These are phyloP conservation scores for Monilinia laxa DNA, from an alignment of 2,329 filamentous ascomycete genomes.

Conservation along the genomic window DNA sequence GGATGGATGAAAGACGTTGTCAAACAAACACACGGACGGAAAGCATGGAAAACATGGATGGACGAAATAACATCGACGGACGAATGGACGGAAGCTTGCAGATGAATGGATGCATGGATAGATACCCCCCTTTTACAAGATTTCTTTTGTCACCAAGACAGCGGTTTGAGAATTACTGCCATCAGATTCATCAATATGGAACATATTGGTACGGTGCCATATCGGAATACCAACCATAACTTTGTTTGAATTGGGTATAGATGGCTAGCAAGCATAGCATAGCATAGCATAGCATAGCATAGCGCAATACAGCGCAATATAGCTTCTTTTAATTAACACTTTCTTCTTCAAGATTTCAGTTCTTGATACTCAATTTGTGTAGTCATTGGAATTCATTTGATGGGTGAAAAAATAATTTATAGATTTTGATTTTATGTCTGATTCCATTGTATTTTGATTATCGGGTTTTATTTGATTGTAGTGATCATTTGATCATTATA, in stretches of 20 bases:
- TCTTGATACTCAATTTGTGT: not conserved
- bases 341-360: not conserved
- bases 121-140: slow-evolving; percentile 19
- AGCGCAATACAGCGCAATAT: not conserved
- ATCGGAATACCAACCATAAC: not conserved
- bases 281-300: not conserved
- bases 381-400: no score
- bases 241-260: not conserved
- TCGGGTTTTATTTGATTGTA: not conserved
- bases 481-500: not conserved
- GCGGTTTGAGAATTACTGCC: not conserved
- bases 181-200: not conserved
- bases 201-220: not conserved
- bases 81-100: not conserved
- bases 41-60: not conserved
- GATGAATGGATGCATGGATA: not conserved
- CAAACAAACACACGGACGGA: not conserved
- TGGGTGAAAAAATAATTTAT: not conserved
- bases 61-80: not conserved
- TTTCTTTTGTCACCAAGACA: slow-evolving; percentile 13
- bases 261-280: slow-evolving; percentile 1
- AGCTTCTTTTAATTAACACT: not conserved
- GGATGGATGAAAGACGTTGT: not conserved
- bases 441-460: not conserved
- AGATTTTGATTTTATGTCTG: no score